Percentiles rank a stretch among this genome's conserved stretches.
Conservation (phyloP, 1,284 basidiomycete species). For the Ustilago cynodontis region DNA sequence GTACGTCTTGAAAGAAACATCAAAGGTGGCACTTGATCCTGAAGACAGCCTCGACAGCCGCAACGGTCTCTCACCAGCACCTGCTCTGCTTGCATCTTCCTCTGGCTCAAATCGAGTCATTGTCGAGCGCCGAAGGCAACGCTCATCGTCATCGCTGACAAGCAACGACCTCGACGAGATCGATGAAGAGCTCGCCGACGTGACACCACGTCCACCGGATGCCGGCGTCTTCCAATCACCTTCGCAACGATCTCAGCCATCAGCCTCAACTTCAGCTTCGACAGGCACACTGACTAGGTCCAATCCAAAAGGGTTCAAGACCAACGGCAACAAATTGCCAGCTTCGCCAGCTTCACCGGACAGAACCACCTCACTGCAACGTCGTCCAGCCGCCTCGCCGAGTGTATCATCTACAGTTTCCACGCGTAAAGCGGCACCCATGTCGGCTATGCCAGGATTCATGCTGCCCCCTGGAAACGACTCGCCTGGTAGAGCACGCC, state of each 20-base stretch:
- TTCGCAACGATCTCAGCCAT: conserved; percentile 10
- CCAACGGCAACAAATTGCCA: conserved; percentile 13
- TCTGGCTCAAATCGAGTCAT: conserved; percentile 30
- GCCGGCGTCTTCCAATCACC: conserved; percentile 17
- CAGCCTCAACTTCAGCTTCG: not conserved
- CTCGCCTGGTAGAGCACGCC: conserved; percentile 13
- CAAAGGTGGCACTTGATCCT: conserved; percentile 29
- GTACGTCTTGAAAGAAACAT: conserved; percentile 44
- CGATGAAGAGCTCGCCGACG: conserved; percentile 22
- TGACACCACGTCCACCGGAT: conserved; percentile 29
- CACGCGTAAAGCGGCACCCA: conserved; percentile 9
- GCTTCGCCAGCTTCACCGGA: conserved; percentile 45
- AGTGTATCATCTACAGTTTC: conserved; percentile 9
- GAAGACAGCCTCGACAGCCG: conserved; percentile 17
- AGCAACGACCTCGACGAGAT: conserved; percentile 17
- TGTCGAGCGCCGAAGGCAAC: conserved; percentile 31
- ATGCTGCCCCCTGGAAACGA: conserved; percentile 12
- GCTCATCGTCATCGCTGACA: conserved; percentile 17
- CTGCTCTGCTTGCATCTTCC: not conserved
- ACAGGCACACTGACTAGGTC: conserved; percentile 8
- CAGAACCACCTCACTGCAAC: conserved; percentile 41
- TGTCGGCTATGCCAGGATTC: conserved; percentile 22
- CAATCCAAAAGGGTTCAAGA: not conserved
- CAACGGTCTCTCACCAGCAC: not conserved
- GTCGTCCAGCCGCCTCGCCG: conserved; percentile 6